phyloP scores from a whole-genome alignment of 495 filamentous ascomycete genomes.

The Podospora anserina region DNA sequence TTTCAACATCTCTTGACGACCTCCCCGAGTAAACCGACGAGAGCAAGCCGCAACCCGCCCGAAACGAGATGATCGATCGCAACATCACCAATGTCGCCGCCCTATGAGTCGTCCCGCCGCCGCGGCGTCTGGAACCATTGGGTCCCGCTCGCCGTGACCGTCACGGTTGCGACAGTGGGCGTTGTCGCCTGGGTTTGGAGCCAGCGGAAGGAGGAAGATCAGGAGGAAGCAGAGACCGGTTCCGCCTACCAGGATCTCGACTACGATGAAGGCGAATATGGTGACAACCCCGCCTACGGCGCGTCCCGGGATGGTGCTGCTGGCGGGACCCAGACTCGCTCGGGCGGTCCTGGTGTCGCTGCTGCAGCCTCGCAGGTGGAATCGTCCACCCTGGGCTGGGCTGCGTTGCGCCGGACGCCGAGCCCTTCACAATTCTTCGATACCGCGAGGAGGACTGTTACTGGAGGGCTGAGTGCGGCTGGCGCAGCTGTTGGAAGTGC shows the following conservation, averaged over 20 bases:
- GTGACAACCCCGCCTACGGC: conserved; percentile 54
- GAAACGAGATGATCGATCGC: conserved; percentile 25
- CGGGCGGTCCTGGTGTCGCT: conserved; percentile 38
- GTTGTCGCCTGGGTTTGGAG: conserved; percentile 91
- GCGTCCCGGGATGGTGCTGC: conserved; percentile 40
- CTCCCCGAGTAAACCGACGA: neutral
- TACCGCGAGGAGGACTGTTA: conserved; percentile 69
- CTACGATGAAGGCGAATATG: conserved; percentile 49
- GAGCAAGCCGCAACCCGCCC: neutral
- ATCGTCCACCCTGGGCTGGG: conserved; percentile 59
- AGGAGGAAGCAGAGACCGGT: conserved; percentile 58
- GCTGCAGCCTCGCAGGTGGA: conserved; percentile 32
- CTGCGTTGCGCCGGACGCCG: conserved; percentile 78
- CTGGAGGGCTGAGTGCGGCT: conserved; percentile 78
- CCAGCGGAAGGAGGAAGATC: conserved; percentile 60
- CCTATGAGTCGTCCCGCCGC: conserved; percentile 64
- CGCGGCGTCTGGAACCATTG: conserved; percentile 75
- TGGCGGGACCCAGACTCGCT: conserved; percentile 32
- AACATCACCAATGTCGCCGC: conserved; percentile 65
- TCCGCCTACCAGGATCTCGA: conserved; percentile 44
- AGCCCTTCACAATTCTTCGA: conserved; percentile 87
- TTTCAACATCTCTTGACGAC: conserved; percentile 1
- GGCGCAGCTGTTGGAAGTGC: conserved; percentile 73
- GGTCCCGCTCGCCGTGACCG: conserved; percentile 78
- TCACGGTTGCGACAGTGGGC: conserved; percentile 78